Evolutionary conservation across 2,329 filamentous ascomycete genomes (phyloP), one percentile per base, ranked within the genome.

Genomic region (Aspergillus pseudotamarii): DNA sequence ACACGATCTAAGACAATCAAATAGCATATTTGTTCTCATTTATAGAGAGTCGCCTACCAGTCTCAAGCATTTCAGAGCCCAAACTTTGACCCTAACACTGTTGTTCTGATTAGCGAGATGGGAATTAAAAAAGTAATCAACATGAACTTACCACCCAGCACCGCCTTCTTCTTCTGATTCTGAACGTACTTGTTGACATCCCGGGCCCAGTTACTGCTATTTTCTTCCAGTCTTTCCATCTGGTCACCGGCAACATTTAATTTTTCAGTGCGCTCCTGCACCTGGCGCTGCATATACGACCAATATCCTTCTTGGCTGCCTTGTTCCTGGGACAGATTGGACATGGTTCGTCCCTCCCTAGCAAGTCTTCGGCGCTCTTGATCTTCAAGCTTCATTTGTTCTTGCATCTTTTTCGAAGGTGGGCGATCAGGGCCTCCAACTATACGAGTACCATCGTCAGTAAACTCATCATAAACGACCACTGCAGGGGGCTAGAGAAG

Each of bases 261-360:
- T 73, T 90, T 93, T 80, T 98, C 93, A 0, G 95, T 97, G 57
- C 95, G 83, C 79, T 98, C 94, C 70, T 96, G 93, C 53, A 99
- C 79, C 76, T 96, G 92, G 41, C 94, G 85, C 11, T 91, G 89
- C 78, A 98, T 88, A 74, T 96, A 98, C 50, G 93, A 89, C 71
- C 85, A 88, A 72, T 89, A 89, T 10, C 86, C 85, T 68, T 89
- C 86, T 43, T 96, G 89, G 63, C 86, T 81, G 64, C 78, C 75
- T 54, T 69, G 63, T 16, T 63, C 46, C 9, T 50, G 23, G 28
- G 62, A 58, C 34, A 59, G 57, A 16, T 69, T 67, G 19, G 76
- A 69, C 4, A 76, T 70, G 0, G 76, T 75, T 69, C 64, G 74
- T 73, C 60, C 80, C 69, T 76, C 78, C 65, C 76, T 66, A 54